A percentile compares a stretch with the other conserved stretches of the same genome.
Conservation (phyloP, 2,329 filamentous ascomycete genomes). For the Penicillium sclerotiorum region DNA sequence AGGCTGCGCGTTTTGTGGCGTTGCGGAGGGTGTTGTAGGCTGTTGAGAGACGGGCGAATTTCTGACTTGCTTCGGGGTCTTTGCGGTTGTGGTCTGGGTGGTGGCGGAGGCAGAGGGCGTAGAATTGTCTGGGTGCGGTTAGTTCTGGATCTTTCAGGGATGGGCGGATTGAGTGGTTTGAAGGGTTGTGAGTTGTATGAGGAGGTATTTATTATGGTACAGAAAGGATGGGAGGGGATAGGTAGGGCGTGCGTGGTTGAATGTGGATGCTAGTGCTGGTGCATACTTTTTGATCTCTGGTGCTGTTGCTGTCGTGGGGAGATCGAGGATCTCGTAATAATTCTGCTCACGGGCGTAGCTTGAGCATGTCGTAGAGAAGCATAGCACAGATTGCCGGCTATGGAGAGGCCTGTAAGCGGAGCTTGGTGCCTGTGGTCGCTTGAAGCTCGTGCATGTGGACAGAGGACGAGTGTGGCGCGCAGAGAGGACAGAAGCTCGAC, state of each 20-base stretch:
- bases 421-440: conserved; percentile 11
- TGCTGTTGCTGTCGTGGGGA: conserved; percentile 69
- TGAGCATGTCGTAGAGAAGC: conserved; percentile 51
- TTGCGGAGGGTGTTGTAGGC: conserved; percentile 78
- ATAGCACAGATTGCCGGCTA: neutral
- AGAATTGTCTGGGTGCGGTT: conserved; percentile 66
- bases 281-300: conserved; percentile 83
- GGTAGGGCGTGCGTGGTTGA: too few relatives aligned
- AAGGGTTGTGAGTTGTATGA: too few relatives aligned
- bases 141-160: neutral
- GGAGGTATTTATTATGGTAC: too few relatives aligned
- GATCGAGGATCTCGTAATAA: conserved; percentile 80
- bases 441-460: conserved; percentile 5
- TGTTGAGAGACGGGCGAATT: conserved; percentile 81
- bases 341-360: conserved; percentile 49
- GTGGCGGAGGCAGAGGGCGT: conserved; percentile 84
- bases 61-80: conserved; percentile 70
- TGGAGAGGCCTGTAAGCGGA: neutral
- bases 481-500: neutral
- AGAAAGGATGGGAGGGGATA: too few relatives aligned
- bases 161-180: too few relatives aligned
- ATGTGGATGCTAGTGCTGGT: too few relatives aligned
- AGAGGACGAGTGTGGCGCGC: conserved; percentile 4
- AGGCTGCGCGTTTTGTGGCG: conserved; percentile 71
- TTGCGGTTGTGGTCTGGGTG: conserved; percentile 88